Evolutionary conservation across 768 basidiomycete species (phyloP).

Genomic region (Paxillus ammoniavirescens): DNA sequence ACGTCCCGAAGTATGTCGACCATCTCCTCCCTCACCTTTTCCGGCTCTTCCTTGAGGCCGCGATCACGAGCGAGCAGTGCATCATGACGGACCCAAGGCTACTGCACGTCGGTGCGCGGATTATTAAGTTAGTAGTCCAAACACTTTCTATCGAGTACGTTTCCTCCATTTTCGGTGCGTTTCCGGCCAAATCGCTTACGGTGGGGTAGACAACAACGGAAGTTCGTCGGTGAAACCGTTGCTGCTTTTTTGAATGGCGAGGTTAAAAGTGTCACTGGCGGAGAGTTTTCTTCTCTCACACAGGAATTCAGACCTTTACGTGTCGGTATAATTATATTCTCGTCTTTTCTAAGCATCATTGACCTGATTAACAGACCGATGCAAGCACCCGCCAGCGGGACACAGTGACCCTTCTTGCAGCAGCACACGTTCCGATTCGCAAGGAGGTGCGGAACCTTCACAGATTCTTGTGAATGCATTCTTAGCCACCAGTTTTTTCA

Average conservation of each 20-base stretch:
- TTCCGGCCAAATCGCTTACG: neutral
- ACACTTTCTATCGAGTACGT: slow-evolving; percentile 66
- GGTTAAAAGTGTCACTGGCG: slow-evolving; percentile 50
- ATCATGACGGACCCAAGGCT: slow-evolving; percentile 38
- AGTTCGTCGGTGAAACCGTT: slow-evolving; percentile 45
- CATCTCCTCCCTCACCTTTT: slow-evolving; percentile 70
- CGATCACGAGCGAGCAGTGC: slow-evolving; percentile 24
- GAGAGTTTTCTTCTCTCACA: slow-evolving; percentile 42
- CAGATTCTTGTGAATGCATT: neutral
- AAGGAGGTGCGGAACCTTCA: slow-evolving; percentile 53
- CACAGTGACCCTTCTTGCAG: slow-evolving; percentile 63
- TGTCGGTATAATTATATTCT: slow-evolving; percentile 34
- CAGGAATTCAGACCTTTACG: slow-evolving; percentile 48
- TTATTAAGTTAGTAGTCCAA: slow-evolving; percentile 68
- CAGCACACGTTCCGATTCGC: slow-evolving; percentile 60
- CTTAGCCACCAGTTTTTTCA: slow-evolving; percentile 24
- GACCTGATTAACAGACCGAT: slow-evolving; percentile 10
- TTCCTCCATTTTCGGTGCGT: neutral
- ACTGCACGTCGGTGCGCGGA: slow-evolving; percentile 49
- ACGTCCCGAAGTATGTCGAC: slow-evolving; percentile 81
- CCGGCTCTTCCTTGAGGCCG: slow-evolving; percentile 53
- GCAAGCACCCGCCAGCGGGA: slow-evolving; percentile 49
- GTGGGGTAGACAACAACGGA: slow-evolving; percentile 55
- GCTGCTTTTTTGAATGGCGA: slow-evolving; percentile 42
- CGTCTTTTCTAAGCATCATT: neutral